Percentiles rank a stretch among this genome's conserved stretches.
These are phyloP conservation scores for Melanomma pulvis-pyrius DNA, from an alignment of 495 filamentous ascomycete species.

Conservation along the genomic window DNA sequence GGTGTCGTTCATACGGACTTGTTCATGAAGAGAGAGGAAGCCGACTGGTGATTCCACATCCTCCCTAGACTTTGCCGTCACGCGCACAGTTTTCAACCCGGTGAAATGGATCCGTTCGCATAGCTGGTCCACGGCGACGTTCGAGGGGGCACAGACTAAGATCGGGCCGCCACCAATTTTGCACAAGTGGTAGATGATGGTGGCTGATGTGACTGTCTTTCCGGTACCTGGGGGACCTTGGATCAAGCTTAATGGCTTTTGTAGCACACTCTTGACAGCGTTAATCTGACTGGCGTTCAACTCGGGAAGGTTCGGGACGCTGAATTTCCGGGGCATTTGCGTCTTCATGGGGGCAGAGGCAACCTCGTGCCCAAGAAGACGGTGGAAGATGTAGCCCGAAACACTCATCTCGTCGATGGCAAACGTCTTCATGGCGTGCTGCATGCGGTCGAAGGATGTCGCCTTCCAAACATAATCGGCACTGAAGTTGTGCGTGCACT, in stretches of 20 bases:
- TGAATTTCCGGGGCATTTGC: conserved; percentile 94
- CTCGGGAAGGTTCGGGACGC: conserved; percentile 92
- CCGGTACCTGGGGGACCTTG: conserved; percentile 97
- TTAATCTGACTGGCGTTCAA: conserved; percentile 95
- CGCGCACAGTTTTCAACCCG: conserved; percentile 93
- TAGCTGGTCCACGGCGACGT: conserved; percentile 97
- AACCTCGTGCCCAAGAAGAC: conserved; percentile 93
- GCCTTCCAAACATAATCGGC: conserved; percentile 99
- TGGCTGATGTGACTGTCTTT: conserved; percentile 99
- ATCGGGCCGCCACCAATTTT: conserved; percentile 96
- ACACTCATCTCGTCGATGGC: conserved; percentile 98
- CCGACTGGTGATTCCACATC: conserved; percentile 96
- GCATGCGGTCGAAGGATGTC: conserved; percentile 99
- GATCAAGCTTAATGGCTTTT: conserved; percentile 91
- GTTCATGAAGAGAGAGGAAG: conserved; percentile 93
- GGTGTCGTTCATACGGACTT: conserved; percentile 95
- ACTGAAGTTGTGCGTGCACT: conserved; percentile 97
- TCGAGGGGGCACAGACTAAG: conserved; percentile 95
- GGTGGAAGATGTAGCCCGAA: conserved; percentile 98
- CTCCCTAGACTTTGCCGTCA: conserved; percentile 97
- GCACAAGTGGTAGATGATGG: conserved; percentile 95
- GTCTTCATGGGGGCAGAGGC: conserved; percentile 96
- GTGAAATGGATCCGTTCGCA: conserved; percentile 97
- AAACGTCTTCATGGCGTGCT: conserved; percentile 98
- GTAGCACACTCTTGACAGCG: conserved; percentile 92